These are phyloP conservation scores for Ophiosphaerella korrae DNA, from an alignment of 2,329 filamentous ascomycete species.

Conservation along the genomic window DNA sequence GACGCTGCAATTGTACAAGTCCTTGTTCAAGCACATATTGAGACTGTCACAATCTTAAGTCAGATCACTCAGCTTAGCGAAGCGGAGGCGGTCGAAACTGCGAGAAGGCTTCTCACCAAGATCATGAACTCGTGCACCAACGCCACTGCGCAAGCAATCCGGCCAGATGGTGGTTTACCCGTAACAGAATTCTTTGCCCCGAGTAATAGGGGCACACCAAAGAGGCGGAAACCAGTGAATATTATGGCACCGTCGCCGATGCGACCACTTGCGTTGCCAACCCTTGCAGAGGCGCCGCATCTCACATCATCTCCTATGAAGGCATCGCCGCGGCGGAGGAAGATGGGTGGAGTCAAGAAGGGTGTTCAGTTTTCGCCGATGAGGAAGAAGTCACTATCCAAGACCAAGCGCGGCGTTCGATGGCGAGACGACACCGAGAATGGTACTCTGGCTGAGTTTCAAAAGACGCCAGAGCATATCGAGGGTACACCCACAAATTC, in stretches of 20 bases:
- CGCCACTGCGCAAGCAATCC: slow-evolving; percentile 82
- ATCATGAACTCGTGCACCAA: slow-evolving; percentile 77
- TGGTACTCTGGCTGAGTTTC: slow-evolving; percentile 85
- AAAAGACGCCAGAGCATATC: slow-evolving; percentile 80
- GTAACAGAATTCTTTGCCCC: slow-evolving; percentile 71
- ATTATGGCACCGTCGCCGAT: slow-evolving; percentile 55
- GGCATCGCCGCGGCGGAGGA: slow-evolving; percentile 80
- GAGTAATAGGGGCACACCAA: slow-evolving; percentile 74
- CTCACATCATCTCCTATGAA: slow-evolving; percentile 70
- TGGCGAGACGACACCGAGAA: slow-evolving; percentile 93
- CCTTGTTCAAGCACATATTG: slow-evolving; percentile 87
- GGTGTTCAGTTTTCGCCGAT: slow-evolving; percentile 81
- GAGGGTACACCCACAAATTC: slow-evolving; percentile 63
- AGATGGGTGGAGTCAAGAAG: slow-evolving; percentile 67
- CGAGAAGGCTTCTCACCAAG: slow-evolving; percentile 75
- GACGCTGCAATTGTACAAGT: slow-evolving; percentile 81
- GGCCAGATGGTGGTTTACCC: slow-evolving; percentile 76
- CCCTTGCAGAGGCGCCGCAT: slow-evolving; percentile 41
- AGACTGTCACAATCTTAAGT: slow-evolving; percentile 81
- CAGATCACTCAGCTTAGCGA: slow-evolving; percentile 83
- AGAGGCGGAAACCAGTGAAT: slow-evolving; percentile 63
- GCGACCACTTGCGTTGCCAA: slow-evolving; percentile 46
- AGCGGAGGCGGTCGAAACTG: slow-evolving; percentile 79
- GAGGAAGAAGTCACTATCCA: slow-evolving; percentile 70
- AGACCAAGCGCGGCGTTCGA: slow-evolving; percentile 75